These are phyloP conservation scores for Tinospora cordifolia DNA, from an alignment of 164 flowering plant genomes.

Conservation along the genomic window DNA sequence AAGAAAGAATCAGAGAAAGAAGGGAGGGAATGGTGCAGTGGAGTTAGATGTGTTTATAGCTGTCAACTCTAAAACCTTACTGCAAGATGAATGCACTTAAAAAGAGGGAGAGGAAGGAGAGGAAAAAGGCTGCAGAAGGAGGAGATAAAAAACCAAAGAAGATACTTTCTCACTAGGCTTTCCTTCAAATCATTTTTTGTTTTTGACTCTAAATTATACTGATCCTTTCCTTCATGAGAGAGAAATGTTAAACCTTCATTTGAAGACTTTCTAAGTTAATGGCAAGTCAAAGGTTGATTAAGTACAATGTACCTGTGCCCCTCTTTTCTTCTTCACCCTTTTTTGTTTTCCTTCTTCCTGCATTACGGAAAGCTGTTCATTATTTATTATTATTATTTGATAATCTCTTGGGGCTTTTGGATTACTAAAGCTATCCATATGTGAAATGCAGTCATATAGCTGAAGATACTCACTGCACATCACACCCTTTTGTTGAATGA, in stretches of 20 bases:
- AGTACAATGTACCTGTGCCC: not conserved
- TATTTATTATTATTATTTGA: too few species aligned
- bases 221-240: not conserved
- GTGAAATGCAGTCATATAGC: too few species aligned
- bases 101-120: slow-evolving; percentile 88
- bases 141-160: slow-evolving; percentile 53
- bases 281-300: not conserved
- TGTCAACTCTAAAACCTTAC: too few species aligned
- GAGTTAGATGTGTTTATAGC: too few species aligned
- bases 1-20: too few species aligned
- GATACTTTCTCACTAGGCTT: slow-evolving; percentile 8
- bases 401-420: too few species aligned
- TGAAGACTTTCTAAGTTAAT: not conserved
- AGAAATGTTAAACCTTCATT: not conserved
- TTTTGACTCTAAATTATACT: not conserved
- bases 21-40: too few species aligned
- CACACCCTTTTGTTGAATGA: too few species aligned
- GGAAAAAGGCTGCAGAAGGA: slow-evolving; percentile 50
- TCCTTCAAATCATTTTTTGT: not conserved
- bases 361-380: too few species aligned
- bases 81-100: slow-evolving; percentile 41
- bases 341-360: not conserved
- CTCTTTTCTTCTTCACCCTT: not conserved
- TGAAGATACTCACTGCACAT: too few species aligned
- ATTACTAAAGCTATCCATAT: too few species aligned